Conservation (phyloP, 1,284 basidiomycete species). For the Quambalaria eucalypti region DNA sequence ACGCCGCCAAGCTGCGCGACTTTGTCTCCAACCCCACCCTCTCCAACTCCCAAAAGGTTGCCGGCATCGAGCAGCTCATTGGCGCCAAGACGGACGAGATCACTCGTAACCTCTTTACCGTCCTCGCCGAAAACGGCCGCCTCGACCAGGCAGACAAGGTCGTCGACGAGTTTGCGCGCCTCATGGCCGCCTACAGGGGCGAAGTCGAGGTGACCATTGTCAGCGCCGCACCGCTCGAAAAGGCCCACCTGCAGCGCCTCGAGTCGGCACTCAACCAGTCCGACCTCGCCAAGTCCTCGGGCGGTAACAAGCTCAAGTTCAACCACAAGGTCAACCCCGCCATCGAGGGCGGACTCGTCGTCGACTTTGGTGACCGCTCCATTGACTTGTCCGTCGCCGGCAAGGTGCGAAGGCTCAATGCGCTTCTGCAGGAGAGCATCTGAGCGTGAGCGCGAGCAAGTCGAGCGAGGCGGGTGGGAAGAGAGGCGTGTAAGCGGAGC, state of each 20-base stretch:
- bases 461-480: too few species aligned
- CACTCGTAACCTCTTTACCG: constrained; percentile 66
- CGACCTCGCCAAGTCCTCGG: constrained; percentile 31
- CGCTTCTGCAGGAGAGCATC: constrained; percentile 53
- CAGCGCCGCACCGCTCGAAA: constrained; percentile 49
- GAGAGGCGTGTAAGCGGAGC: too few species aligned
- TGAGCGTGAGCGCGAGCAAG: background rate
- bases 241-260: constrained; percentile 35
- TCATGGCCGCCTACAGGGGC: constrained; percentile 81
- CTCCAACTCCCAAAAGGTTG: constrained; percentile 63
- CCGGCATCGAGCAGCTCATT: constrained; percentile 64
- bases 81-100: constrained; percentile 36
- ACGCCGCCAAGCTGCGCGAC: constrained; percentile 56
- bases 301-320: constrained; percentile 43
- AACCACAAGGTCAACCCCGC: constrained; percentile 42
- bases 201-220: constrained; percentile 90
- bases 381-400: constrained; percentile 88
- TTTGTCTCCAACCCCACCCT: constrained; percentile 85
- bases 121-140: constrained; percentile 89
- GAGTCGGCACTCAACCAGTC: constrained; percentile 41
- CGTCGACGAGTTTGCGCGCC: constrained; percentile 81
- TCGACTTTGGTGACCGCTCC: constrained; percentile 97
- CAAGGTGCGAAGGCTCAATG: constrained; percentile 89
- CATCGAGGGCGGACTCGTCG: constrained; percentile 61
- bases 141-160: constrained; percentile 74